Evolutionary conservation across 177 flowering plant species (phyloP), one percentile per base, ranked within the genome.

Genomic region (Vitis hybrid): DNA sequence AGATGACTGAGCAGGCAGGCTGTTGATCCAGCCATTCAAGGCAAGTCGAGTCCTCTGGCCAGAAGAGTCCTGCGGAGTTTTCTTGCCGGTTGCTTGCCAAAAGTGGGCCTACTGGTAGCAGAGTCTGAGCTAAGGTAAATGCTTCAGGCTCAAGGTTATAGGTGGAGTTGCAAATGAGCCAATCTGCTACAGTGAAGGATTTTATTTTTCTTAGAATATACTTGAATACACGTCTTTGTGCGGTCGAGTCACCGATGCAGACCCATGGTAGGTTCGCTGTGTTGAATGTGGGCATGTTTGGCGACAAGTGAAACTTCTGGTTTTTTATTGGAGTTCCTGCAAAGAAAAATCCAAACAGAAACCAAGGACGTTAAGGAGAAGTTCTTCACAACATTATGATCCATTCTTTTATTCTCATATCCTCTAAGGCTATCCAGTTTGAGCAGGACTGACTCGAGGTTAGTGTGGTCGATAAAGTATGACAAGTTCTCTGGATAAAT

Each of bases 91-190:
- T 74, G 61, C 70, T 69, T 29, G 81, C 79, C 26, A 73, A 64
- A 21, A 85, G 66, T n/a, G 84, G 84, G 39, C 84, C 86, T 8
- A 85, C 62, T 3, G 88, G 81, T 8, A 75, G 53, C 8, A 77
- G 55, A 3, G 70, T 12, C 1, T 77, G 75, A 49, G 63, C 55
- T 52, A 74, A 51, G 51, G 14, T 51, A 57, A 75, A 75, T 39
- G 74, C 77, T 45, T 72, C 69, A 15, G 72, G 65, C 64, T 84
- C 88, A 14, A 84, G 81, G 21, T 80, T 80, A 61, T 60, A 49
- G 33, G 69, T 51, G 13, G 86, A 76, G 72, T 75, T 84, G 81
- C 84, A 77, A 5, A 82, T 49, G 5, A 77, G 3, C 70, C 71
- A 69, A 5, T 78, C 76, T 8, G 72, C 76, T 3, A 15, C 10